Evolutionary conservation across 1,284 basidiomycete genomes (phyloP).

Genomic region (Puccinia novopanici): DNA sequence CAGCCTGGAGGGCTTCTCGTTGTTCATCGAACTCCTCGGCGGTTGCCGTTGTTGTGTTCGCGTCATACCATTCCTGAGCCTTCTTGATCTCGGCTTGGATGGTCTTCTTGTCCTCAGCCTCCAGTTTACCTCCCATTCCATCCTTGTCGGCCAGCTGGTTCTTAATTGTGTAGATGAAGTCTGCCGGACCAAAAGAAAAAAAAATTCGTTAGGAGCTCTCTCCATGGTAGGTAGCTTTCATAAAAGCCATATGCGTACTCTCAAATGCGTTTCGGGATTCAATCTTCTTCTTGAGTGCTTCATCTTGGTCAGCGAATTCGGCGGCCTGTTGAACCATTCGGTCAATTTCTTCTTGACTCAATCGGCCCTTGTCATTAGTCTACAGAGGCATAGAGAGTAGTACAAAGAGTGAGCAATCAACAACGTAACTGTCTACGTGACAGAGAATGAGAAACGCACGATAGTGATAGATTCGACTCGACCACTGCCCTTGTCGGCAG

Average conservation of each 20-base stretch:
- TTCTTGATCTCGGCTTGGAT: conserved; percentile 82
- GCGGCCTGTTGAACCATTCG: conserved; percentile 88
- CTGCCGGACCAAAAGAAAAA: not conserved
- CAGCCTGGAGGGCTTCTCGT: conserved; percentile 77
- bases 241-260: no score
- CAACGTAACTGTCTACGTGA: not conserved
- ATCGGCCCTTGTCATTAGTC: conserved; percentile 51
- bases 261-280: conserved; percentile 71
- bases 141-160: conserved; percentile 80
- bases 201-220: not conserved
- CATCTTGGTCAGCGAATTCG: conserved; percentile 75
- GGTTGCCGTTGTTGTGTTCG: conserved; percentile 72
- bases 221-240: no score
- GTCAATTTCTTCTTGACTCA: conserved; percentile 38
- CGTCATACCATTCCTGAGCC: conserved; percentile 85
- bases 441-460: conserved; percentile 66
- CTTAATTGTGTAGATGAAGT: conserved; percentile 72
- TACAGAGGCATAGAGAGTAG: conserved; percentile 20
- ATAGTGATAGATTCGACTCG: conserved; percentile 86
- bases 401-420: conserved; percentile 49
- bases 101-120: conserved; percentile 83
- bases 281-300: conserved; percentile 80
- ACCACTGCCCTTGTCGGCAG: conserved; percentile 88
- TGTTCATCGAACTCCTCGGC: conserved; percentile 76
- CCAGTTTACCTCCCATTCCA: conserved; percentile 84